phyloP scores from a whole-genome alignment of 139 green algal genomes.

The Chlorella sp. region DNA sequence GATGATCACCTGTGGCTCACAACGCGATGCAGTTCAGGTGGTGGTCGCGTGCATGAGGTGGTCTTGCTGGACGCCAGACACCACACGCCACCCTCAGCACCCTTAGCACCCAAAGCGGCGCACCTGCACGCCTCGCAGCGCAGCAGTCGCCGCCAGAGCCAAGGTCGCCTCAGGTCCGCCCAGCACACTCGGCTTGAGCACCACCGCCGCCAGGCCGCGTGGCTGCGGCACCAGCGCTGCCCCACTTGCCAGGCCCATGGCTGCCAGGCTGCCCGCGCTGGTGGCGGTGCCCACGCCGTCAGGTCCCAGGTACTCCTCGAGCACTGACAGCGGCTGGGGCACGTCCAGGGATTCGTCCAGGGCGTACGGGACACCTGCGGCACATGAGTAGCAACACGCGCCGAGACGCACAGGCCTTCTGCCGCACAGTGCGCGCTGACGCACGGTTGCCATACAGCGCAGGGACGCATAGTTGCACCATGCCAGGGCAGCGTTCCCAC shows the following conservation, averaged over 20 bases:
- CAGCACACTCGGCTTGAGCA: slow-evolving; percentile 74
- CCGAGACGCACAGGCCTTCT: not conserved
- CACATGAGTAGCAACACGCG: not conserved
- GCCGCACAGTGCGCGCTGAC: no score
- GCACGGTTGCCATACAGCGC: not conserved
- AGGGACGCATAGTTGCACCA: not conserved
- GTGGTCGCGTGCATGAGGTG: no score
- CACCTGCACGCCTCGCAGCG: slow-evolving; percentile 30
- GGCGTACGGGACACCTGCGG: slow-evolving; percentile 56
- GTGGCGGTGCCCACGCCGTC: no score
- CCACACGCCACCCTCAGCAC: not conserved
- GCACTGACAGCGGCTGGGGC: not conserved
- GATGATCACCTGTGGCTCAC: slow-evolving; percentile 53
- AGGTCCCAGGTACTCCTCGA: not conserved
- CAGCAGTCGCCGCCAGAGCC: slow-evolving; percentile 31
- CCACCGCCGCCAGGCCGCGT: slow-evolving; percentile 46
- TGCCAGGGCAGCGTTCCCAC: no score
- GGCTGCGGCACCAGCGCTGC: no score
- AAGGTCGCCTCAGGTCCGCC: slow-evolving; percentile 58
- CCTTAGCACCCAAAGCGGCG: not conserved
- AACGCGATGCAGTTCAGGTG: no score
- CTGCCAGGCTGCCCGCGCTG: no score
- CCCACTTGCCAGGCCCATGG: no score
- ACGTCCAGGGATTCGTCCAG: slow-evolving; percentile 84
- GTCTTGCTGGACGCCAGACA: no score